Conservation (phyloP, 164 flowering plant species). For the Stephania yunnanensis region DNA sequence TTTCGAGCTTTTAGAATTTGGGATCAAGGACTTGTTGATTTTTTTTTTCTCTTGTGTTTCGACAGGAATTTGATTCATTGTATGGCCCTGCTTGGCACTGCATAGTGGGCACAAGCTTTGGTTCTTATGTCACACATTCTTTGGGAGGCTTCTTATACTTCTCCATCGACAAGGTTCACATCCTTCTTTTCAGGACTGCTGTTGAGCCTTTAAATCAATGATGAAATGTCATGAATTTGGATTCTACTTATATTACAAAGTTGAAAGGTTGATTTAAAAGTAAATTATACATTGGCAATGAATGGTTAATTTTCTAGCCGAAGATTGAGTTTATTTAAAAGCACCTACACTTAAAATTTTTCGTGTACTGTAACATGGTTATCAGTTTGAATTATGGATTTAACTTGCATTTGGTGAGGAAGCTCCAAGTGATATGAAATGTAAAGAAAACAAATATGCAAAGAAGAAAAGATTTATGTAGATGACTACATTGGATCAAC, state of each 20-base stretch:
- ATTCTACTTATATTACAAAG: constrained; percentile 8
- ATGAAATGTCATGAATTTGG: constrained; percentile 5
- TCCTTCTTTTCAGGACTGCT: constrained; percentile 90
- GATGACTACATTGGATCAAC: no score
- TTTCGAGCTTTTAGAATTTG: not conserved
- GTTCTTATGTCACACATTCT: constrained; percentile 92
- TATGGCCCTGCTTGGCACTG: constrained; percentile 99
- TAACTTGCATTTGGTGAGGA: not conserved
- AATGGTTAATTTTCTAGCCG: not conserved
- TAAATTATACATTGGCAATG: not conserved
- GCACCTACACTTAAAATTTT: not conserved
- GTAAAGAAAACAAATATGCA: no score
- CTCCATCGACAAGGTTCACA: constrained; percentile 79
- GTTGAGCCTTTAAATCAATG: constrained; percentile 59
- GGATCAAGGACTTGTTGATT: not conserved
- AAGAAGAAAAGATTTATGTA: no score
- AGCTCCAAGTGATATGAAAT: not conserved
- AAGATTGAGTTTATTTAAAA: not conserved
- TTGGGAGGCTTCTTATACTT: constrained; percentile 87
- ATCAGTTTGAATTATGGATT: not conserved
- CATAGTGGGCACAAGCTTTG: constrained; percentile 93
- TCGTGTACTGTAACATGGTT: not conserved
- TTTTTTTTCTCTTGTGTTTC: constrained; percentile 10
- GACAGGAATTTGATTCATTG: constrained; percentile 76
- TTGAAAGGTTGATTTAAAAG: constrained; percentile 4